Evolutionary conservation across 768 basidiomycete species (phyloP).

Genomic region (Dacryopinax primogenitus): DNA sequence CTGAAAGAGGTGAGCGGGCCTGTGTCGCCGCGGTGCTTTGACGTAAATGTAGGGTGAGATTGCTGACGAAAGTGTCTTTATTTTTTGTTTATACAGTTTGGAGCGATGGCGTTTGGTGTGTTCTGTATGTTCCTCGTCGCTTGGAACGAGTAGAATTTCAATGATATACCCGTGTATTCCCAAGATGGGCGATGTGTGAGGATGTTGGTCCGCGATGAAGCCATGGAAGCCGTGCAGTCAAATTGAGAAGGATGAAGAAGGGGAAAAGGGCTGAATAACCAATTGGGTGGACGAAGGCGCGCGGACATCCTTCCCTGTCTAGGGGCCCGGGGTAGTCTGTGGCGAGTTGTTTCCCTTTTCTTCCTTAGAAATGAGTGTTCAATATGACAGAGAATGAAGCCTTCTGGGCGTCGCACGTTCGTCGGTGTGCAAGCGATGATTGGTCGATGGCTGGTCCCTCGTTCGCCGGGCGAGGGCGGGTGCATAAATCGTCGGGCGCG

Average conservation of each 20-base stretch:
- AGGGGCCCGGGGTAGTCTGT: too few species aligned
- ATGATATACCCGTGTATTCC: neutral
- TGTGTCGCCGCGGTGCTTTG: neutral
- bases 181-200: neutral
- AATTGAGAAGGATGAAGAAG: neutral
- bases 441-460: too few species aligned
- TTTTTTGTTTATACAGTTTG: conserved; percentile 46
- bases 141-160: conserved; percentile 30
- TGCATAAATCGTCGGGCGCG: too few species aligned
- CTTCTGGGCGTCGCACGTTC: too few species aligned
- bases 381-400: too few species aligned
- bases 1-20: conserved; percentile 61
- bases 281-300: too few species aligned
- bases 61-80: conserved; percentile 9
- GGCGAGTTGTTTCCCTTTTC: too few species aligned
- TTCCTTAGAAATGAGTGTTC: too few species aligned
- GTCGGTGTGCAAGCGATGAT: too few species aligned
- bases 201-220: neutral
- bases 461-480: too few species aligned
- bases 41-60: conserved; percentile 1
- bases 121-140: conserved; percentile 84
- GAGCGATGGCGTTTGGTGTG: conserved; percentile 82
- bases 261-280: too few species aligned
- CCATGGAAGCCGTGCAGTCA: neutral
- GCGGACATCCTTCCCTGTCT: too few species aligned